These are phyloP conservation scores for Bryum argenteum DNA, from an alignment of 225 moss, liverwort and hornwort species.

Conservation along the genomic window DNA sequence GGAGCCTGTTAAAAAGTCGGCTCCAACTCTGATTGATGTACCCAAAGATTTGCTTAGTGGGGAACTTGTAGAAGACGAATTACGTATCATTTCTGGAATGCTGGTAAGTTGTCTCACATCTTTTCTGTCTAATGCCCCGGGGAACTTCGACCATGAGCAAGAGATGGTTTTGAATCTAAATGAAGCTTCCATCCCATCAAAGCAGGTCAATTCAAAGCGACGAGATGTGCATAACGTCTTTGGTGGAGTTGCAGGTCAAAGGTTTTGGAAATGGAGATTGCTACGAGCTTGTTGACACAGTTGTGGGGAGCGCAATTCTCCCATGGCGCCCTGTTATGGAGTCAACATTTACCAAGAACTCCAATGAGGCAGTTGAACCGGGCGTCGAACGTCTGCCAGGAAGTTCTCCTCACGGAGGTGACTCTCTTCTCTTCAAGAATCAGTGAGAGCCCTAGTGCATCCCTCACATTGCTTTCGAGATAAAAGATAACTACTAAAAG, in stretches of 20 bases:
- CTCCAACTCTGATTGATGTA: slow-evolving; percentile 40
- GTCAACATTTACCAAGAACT: slow-evolving; percentile 37
- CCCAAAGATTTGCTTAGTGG: slow-evolving; percentile 34
- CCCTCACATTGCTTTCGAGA: background rate
- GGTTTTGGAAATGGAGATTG: slow-evolving; percentile 52
- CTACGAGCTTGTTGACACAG: slow-evolving; percentile 78
- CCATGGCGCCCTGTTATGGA: slow-evolving; percentile 55
- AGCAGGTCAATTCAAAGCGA: slow-evolving; percentile 4
- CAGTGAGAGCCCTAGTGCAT: too few species aligned
- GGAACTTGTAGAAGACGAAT: slow-evolving; percentile 33
- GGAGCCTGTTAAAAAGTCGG: slow-evolving; percentile 33
- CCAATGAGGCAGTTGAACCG: slow-evolving; percentile 38
- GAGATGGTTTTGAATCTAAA: slow-evolving; percentile 14
- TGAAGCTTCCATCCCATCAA: slow-evolving; percentile 15
- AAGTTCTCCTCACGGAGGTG: slow-evolving; percentile 46
- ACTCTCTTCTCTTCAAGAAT: slow-evolving; percentile 1
- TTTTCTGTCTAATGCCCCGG: slow-evolving; percentile 21
- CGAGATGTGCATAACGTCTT: slow-evolving; percentile 20
- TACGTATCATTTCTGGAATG: slow-evolving; percentile 50
- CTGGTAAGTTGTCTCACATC: slow-evolving; percentile 47
- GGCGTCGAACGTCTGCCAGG: slow-evolving; percentile 51
- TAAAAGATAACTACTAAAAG: background rate
- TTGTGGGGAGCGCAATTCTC: slow-evolving; percentile 62
- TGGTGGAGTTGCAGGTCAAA: slow-evolving; percentile 53
- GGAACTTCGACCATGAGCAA: slow-evolving; percentile 9